Base-by-base conservation (phyloP, 2,329 filamentous ascomycete genomes). In the Pseudogymnoascus verrucosus region DNA sequence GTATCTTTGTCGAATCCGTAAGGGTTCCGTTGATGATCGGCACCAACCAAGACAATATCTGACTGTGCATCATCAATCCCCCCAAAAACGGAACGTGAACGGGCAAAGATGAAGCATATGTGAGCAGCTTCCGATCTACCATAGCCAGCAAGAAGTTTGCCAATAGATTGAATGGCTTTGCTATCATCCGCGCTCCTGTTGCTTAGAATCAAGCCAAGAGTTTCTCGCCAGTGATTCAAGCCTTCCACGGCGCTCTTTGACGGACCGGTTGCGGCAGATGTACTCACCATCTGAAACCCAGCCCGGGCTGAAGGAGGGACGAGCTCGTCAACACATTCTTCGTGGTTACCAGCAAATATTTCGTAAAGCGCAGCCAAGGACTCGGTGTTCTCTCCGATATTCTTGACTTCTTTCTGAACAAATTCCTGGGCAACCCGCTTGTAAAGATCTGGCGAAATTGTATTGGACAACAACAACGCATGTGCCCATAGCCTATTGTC, bases 401-500 rank as follows among this genome's bases (percentile, higher is more conserved):
- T 88, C 73, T 95, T 96, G 63, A 99, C 91, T 74, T 99, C 95
- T 71, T 96, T 93, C 68, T 92, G 89, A 16, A 99, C 89, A 71
- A 99, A 99, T 71, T 99, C 95, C 71, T 96, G 92, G 0, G 92
- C 86, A 26, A 99, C 93, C 73, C 96, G 90, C 74, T 92, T 96
- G 84, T 96, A 98, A 2, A 96, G 80, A 21, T 91, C 89, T 59
- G 90, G 80, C 1, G 91, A 95, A 5, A 96, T 74, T 0, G 86
- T 87, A 65, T 86, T 84, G 1, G 95, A 89, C 37, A 99, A 88
- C 19, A 99, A 81, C 83, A 99, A 89, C 2, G 95, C 96, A 74
- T 99, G 96, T 1, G 91, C 95, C 96, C 96, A 99, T 2, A 99
- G 79, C 60, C 93, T 86, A 74, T 93, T 92, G 74, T 99, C 95